Evolutionary conservation across 169 alveolate species (phyloP), one percentile per base, ranked within the genome.

Genomic region (Blepharisma undulans): DNA sequence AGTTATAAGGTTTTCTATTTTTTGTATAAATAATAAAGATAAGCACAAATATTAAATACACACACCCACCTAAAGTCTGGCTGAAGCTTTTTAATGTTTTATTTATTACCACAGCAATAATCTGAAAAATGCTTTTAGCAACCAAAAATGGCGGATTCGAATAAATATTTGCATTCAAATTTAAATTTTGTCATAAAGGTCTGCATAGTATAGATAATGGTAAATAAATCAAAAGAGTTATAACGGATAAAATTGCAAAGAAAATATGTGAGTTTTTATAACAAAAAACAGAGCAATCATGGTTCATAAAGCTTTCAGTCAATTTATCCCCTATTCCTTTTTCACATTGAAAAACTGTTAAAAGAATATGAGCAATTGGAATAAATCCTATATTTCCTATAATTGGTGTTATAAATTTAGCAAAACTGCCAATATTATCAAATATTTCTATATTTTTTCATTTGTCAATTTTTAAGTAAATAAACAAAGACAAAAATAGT

Each of bases 171-270:
- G 60, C 10, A 22, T 60, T 76, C 14, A 29, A 27, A n/a, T 34
- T 30, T 84, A 84, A 25, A 25, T 84, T 76, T 59, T 84, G 77
- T 79, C 89, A 84, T 22, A 84, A 22, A 84, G 89, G 89, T 4
- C 89, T 32, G 5, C 27, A 25, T 21, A 48, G 36, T n/a, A 84
- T 60, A 19, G 78, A n/a, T 33, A 84, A 48, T 18, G 89, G 89
- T 5, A 48, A 30, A 84, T 34, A 84, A 22, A 84, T 25, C 7
- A 84, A 22, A 19, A 84, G 34, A 7, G 89, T 25, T 34, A 84
- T 32, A 12, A 32, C 60, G 8, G 79, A n/a, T 84, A 84, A 34
- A 34, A 36, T 48, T 21, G n/a, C 27, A 48, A 32, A 84, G 25
- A 59, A n/a, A 21, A 84, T 21, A 59, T 84, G 89, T 21, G 32